Base-by-base conservation (phyloP, 2,329 filamentous ascomycete genomes). In the Colletotrichum sp. region DNA sequence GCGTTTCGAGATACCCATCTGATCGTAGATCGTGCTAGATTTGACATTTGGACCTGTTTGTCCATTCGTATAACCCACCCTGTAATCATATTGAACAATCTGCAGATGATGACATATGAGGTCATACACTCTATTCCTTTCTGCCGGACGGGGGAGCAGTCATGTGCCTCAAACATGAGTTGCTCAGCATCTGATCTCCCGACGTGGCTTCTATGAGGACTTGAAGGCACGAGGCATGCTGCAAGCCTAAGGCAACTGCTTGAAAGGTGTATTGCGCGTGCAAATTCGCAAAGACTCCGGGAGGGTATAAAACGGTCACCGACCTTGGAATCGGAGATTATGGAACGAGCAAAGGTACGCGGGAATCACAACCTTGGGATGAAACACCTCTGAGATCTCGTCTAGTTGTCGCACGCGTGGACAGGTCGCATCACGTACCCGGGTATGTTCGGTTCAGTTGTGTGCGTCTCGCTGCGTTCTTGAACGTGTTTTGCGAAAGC, bases 51-150 rank as follows among this genome's bases (percentile, higher is more conserved):
- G 43, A 2, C 43, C 1, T 2, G 12, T 51, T 24, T 2, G 43
- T 51, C 43, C 43, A 21, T 51, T 3, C 11, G n/a, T 51, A 21
- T 51, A n/a, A 51, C 21, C 6, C n/a, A 51, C 21, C n/a, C 5
- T 0, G 2, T 13, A 13, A 51, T 3, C 11, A 51, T 1, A n/a
- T 13, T 51, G n/a, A 51, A 51, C 0, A 51, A 51, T 1, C 43
- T 21, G 0, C 5, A 21, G 18, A 51, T 0, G 0, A 1, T 8
- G n/a, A 24, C 43, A 1, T 3, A 51, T n/a, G 5, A 0, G 21
- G 2, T 13, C 43, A 8, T 0, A 21, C 7, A n/a, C 11, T 7
- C 6, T 21, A 0, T 51, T 21, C 12, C 11, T 21, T 21, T 21
- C 1, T 21, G 18, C 11, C 18, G n/a, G 43, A 6, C 38, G 3